Conservation (phyloP, 2,329 filamentous ascomycete species). For the Fusarium sp. region DNA sequence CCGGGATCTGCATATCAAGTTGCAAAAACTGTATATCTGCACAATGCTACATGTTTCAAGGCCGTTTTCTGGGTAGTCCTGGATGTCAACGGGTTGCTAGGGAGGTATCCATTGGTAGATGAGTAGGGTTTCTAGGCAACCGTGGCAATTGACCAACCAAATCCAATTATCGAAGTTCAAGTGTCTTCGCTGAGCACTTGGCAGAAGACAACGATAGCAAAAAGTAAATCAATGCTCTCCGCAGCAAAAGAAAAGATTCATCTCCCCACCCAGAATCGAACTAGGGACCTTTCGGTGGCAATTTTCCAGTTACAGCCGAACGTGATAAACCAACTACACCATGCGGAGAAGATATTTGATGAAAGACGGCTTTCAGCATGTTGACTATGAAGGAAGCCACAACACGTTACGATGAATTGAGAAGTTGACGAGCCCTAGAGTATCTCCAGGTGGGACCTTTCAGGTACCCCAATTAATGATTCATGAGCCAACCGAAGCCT, state of each 20-base stretch:
- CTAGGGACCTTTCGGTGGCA: conserved; percentile 20
- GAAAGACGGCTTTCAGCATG: accelerated
- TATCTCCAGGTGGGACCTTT: background rate
- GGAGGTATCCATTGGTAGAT: background rate
- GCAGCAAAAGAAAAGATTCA: background rate
- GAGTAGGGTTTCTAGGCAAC: background rate
- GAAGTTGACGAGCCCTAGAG: background rate
- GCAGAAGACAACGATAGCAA: background rate
- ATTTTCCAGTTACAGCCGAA: conserved; percentile 18
- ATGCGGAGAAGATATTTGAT: conserved; percentile 14
- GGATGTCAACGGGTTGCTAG: background rate
- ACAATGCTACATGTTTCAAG: background rate
- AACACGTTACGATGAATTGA: background rate
- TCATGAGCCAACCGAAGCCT: background rate
- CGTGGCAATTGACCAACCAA: background rate
- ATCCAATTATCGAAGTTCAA: background rate
- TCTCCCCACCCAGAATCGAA: conserved; percentile 21
- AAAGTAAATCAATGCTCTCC: background rate
- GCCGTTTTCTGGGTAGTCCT: background rate
- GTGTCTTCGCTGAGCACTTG: background rate
- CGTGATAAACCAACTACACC: conserved; percentile 23
- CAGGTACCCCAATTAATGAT: background rate
- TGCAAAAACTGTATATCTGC: background rate
- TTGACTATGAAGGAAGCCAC: background rate
- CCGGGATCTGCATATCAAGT: background rate